Percentiles rank a stretch among this genome's conserved stretches.
Evolutionary conservation across 202 grass and related monocot genomes (phyloP).

Genomic region (Zoysia matrella): DNA sequence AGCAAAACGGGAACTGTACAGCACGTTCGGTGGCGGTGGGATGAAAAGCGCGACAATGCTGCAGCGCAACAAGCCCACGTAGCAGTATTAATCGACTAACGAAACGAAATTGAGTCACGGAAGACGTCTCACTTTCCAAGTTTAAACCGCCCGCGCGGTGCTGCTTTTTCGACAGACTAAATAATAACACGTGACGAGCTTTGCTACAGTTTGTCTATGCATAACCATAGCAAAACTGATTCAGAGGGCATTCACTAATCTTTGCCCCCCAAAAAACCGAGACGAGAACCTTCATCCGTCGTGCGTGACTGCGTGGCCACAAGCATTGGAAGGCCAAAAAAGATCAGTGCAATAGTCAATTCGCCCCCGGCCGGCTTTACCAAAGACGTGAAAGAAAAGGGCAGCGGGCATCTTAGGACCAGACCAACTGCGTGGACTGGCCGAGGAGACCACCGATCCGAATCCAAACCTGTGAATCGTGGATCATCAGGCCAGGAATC

Average conservation of each 20-base stretch:
- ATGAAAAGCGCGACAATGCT: no score
- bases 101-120: no score
- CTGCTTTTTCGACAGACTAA: no score
- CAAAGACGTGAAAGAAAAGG: constrained; percentile 15
- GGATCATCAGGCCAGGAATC: constrained; percentile 5
- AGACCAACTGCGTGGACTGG: neutral
- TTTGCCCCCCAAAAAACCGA: neutral
- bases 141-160: no score
- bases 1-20: no score
- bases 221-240: neutral
- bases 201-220: neutral
- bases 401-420: constrained; percentile 6
- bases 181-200: no score
- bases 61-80: no score
- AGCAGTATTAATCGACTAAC: no score
- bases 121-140: no score
- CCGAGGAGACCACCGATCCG: neutral
- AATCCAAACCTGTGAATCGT: neutral
- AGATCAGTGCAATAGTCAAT: neutral
- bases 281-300: neutral
- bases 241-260: neutral
- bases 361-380: constrained; percentile 5
- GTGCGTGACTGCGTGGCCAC: no score
- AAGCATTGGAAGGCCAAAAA: neutral
- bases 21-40: no score